Evolutionary conservation across 2,329 filamentous ascomycete species (phyloP), one percentile per base, ranked within the genome.

Genomic region (Claviceps sp.): DNA sequence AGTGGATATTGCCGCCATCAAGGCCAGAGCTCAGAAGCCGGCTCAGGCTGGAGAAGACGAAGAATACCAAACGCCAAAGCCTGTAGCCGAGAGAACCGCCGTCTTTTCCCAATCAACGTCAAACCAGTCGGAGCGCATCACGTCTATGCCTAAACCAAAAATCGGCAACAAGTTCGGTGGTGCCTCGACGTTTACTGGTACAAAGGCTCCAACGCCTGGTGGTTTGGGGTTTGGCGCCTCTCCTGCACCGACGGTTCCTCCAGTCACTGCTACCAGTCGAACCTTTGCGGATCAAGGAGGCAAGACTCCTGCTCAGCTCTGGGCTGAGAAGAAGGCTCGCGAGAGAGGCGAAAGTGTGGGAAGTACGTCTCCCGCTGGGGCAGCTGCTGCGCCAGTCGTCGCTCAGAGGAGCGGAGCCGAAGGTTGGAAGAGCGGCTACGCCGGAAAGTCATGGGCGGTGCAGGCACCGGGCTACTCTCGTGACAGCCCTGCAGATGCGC

Each of bases 301-400:
- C 56, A 98, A 97, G 74, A 97, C 93, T 5, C 93, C 93, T 6
- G 90, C 93, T 34, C 93, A 98, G 67, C 72, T 95, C 38, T 98
- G 93, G 93, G 91, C 91, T 0, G 93, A 98, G 73, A 95, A 90
- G 73, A 97, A 97, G 73, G 91, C 87, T 40, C 84, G 82, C 55
- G 82, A 93, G 65, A 77, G 84, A 50, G 83, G 78, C 46, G 72
- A 72, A 42, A 58, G 59, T 53, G 58, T 59, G 53, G 51, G 71
- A 65, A 67, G 74, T 49, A 66, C 72, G 20, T 63, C 77, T 44
- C 63, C 70, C 50, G 64, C 72, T 24, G 57, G 69, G 6, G 61
- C 68, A 2, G 62, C 77, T 16, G 69, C 77, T n/a, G 69, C 79
- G 42, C 77, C 82, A 1, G 70, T 88, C 37, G 65, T 73, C 49